phyloP scores from a whole-genome alignment of 202 grass and related monocot genomes.

The Eragrostis tef region DNA sequence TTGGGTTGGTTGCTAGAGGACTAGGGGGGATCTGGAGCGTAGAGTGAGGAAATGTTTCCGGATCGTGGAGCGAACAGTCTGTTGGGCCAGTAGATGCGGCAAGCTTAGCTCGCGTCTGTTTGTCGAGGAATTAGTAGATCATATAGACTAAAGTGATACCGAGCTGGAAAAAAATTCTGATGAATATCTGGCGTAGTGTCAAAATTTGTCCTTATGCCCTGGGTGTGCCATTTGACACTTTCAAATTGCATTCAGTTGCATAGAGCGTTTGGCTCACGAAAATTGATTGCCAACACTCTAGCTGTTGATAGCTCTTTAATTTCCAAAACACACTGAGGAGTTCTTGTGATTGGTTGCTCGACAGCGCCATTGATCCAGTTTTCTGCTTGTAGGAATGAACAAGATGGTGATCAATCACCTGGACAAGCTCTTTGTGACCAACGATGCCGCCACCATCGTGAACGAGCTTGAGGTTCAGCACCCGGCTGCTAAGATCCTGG shows the following conservation, averaged over 20 bases:
- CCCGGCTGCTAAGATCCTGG: slow-evolving; percentile 88
- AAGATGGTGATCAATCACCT: slow-evolving; percentile 98
- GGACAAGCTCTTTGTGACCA: slow-evolving; percentile 86
- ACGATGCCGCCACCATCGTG: slow-evolving; percentile 80
- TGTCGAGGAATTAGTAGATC: too few relatives aligned
- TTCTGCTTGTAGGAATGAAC: slow-evolving; percentile 69
- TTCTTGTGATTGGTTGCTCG: not conserved
- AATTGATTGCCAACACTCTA: not conserved
- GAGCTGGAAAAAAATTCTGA: too few relatives aligned
- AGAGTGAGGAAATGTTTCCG: not conserved
- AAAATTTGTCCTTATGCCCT: not conserved
- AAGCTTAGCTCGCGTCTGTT: too few relatives aligned
- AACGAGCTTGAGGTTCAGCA: slow-evolving; percentile 94
- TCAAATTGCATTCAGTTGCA: not conserved
- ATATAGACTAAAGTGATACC: too few relatives aligned
- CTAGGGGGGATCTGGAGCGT: slow-evolving; percentile 30
- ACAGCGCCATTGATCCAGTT: not conserved
- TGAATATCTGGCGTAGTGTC: not conserved
- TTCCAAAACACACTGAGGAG: not conserved
- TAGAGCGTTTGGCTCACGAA: not conserved
- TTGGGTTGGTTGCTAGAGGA: not conserved
- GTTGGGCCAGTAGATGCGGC: too few relatives aligned
- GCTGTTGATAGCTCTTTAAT: not conserved
- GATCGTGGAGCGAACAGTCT: too few relatives aligned
- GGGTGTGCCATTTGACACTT: not conserved